Percentiles rank a stretch among this genome's conserved stretches.
Evolutionary conservation across 2,329 filamentous ascomycete genomes (phyloP).

Genomic region (Verticillium klebahnii): DNA sequence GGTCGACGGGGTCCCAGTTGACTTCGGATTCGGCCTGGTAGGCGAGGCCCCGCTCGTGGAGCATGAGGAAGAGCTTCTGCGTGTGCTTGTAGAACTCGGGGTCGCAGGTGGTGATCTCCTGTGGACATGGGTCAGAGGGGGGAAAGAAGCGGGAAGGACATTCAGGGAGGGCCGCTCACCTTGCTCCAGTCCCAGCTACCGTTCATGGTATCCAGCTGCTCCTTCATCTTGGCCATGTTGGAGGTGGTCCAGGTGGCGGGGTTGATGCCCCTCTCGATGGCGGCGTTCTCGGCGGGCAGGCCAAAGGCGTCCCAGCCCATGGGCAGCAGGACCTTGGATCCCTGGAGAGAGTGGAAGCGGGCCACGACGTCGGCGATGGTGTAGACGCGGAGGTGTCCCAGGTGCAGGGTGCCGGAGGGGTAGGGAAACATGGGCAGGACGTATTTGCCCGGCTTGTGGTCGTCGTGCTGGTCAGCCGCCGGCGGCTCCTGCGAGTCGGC

Average conservation of each 20-base stretch:
- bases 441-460: constrained; percentile 42
- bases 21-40: constrained; percentile 81
- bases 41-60: constrained; percentile 69
- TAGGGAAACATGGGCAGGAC: constrained; percentile 93
- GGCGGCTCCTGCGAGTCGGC: constrained; percentile 14
- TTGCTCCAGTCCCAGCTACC: constrained; percentile 78
- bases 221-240: constrained; percentile 83
- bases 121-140: constrained; percentile 6
- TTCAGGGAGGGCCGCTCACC: constrained; percentile 44
- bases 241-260: constrained; percentile 73
- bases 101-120: constrained; percentile 83
- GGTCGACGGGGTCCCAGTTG: constrained; percentile 87
- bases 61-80: constrained; percentile 75
- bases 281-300: constrained; percentile 85
- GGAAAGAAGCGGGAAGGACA: not conserved
- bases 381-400: constrained; percentile 85
- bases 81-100: constrained; percentile 87
- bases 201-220: constrained; percentile 74
- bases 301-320: constrained; percentile 96
- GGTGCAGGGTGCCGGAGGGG: constrained; percentile 79
- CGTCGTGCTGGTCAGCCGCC: constrained; percentile 9
- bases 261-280: constrained; percentile 74
- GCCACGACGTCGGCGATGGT: constrained; percentile 84
- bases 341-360: constrained; percentile 70
- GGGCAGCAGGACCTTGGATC: constrained; percentile 73